These are phyloP conservation scores for Chlorella sp. DNA, from an alignment of 139 green algal species.

Conservation along the genomic window DNA sequence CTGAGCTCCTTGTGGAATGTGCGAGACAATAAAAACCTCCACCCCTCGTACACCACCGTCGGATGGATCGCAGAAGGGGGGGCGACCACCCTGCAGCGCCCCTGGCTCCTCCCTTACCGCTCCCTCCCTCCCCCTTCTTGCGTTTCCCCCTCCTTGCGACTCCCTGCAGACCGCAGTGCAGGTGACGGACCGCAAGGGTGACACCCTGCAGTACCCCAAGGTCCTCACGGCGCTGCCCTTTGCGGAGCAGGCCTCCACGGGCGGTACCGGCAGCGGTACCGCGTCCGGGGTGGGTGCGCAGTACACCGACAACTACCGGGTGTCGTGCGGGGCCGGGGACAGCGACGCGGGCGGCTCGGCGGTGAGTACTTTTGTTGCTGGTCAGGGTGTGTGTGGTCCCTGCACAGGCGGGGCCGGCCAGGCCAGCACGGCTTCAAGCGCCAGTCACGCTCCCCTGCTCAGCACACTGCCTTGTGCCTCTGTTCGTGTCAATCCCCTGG, in stretches of 20 bases:
- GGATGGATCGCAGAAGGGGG: too few species aligned
- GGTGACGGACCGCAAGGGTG: constrained; percentile 46
- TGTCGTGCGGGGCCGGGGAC: neutral
- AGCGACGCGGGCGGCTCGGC: constrained; percentile 7
- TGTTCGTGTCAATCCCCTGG: too few species aligned
- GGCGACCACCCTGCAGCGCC: neutral
- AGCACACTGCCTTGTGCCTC: too few species aligned
- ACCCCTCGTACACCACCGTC: too few species aligned
- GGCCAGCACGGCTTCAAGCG: too few species aligned
- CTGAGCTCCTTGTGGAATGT: neutral
- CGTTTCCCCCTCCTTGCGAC: neutral
- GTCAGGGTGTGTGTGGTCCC: too few species aligned
- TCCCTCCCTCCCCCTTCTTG: neutral
- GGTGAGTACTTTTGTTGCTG: neutral
- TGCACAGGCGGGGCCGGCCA: too few species aligned
- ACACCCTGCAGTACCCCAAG: constrained; percentile 52
- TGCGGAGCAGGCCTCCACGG: constrained; percentile 39
- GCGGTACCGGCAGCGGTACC: neutral
- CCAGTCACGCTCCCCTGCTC: too few species aligned
- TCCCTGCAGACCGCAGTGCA: neutral
- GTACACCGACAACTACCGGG: constrained; percentile 39
- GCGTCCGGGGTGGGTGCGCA: neutral
- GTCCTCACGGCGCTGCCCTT: constrained; percentile 47
- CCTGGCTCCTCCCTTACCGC: neutral
- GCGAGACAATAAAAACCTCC: neutral